Conservation (phyloP, 179 eudicot species). For the Silene noctiflora region DNA sequence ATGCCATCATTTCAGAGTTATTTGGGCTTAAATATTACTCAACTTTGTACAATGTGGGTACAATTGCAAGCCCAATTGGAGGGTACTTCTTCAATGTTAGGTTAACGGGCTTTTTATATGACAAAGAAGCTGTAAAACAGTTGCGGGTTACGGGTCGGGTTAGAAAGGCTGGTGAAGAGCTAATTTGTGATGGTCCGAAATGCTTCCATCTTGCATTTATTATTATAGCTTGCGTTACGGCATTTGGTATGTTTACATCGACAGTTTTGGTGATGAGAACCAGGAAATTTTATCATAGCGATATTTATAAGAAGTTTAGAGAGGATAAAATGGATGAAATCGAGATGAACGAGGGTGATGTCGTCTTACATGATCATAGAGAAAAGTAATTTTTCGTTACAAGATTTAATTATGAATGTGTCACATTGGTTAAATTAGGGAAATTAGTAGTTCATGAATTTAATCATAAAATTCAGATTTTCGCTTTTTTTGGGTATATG, state of each 20-base stretch:
- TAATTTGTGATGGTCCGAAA: slow-evolving; percentile 16
- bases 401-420: not conserved
- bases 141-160: slow-evolving; percentile 11
- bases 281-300: slow-evolving; percentile 22
- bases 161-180: slow-evolving; percentile 17
- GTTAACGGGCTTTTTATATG: slow-evolving; percentile 26
- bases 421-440: not conserved
- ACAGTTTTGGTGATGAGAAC: slow-evolving; percentile 26
- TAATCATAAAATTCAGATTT: not conserved
- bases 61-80: slow-evolving; percentile 27
- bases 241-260: slow-evolving; percentile 21
- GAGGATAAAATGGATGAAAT: not conserved
- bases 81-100: slow-evolving; percentile 27
- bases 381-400: not conserved
- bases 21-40: slow-evolving; percentile 33
- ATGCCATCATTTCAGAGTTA: slow-evolving; percentile 25
- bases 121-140: slow-evolving; percentile 25
- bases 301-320: slow-evolving; percentile 24
- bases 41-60: slow-evolving; percentile 26
- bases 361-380: no score
- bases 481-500: no score
- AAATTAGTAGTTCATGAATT: not conserved
- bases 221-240: slow-evolving; percentile 16
- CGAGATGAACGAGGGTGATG: not conserved
- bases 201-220: slow-evolving; percentile 24